Percentiles rank a stretch among this genome's conserved stretches.
These are phyloP conservation scores for Nannochloris sp. DNA, from an alignment of 139 green algal species.

Conservation along the genomic window DNA sequence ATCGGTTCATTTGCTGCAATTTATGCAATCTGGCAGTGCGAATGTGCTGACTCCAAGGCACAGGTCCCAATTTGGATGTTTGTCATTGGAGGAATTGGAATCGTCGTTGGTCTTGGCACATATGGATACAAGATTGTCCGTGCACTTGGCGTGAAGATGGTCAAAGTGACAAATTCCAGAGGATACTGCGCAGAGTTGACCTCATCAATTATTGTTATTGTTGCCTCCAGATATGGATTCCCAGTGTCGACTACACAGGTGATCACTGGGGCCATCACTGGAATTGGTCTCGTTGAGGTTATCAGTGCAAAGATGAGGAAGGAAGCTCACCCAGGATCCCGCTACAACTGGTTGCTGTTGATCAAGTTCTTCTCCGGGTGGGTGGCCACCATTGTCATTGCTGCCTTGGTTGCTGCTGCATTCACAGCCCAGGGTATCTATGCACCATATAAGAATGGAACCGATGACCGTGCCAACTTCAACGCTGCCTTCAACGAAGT, in stretches of 20 bases:
- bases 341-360: slow-evolving; percentile 41
- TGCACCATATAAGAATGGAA: slow-evolving; percentile 3
- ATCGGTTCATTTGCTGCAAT: slow-evolving; percentile 63
- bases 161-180: slow-evolving; percentile 47
- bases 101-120: slow-evolving; percentile 63
- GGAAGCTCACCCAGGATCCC: neutral
- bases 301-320: slow-evolving; percentile 1
- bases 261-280: slow-evolving; percentile 42
- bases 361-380: slow-evolving; percentile 20
- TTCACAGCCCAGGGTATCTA: slow-evolving; percentile 30
- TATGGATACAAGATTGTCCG: slow-evolving; percentile 69
- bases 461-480: neutral
- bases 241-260: slow-evolving; percentile 67
- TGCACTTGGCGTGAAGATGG: slow-evolving; percentile 45
- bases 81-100: slow-evolving; percentile 52
- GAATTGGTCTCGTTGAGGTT: slow-evolving; percentile 46
- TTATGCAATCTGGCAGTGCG: slow-evolving; percentile 34
- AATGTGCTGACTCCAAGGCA: slow-evolving; percentile 17
- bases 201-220: slow-evolving; percentile 40
- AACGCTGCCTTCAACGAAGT: slow-evolving; percentile 3
- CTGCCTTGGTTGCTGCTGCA: slow-evolving; percentile 13
- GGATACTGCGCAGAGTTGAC: slow-evolving; percentile 58
- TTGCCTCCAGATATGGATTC: slow-evolving; percentile 50
- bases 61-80: slow-evolving; percentile 65
- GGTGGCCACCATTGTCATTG: slow-evolving; percentile 22